Percentiles rank a stretch among this genome's conserved stretches.
phyloP scores from a whole-genome alignment of 139 green algal genomes.

The Chlorella sp. region DNA sequence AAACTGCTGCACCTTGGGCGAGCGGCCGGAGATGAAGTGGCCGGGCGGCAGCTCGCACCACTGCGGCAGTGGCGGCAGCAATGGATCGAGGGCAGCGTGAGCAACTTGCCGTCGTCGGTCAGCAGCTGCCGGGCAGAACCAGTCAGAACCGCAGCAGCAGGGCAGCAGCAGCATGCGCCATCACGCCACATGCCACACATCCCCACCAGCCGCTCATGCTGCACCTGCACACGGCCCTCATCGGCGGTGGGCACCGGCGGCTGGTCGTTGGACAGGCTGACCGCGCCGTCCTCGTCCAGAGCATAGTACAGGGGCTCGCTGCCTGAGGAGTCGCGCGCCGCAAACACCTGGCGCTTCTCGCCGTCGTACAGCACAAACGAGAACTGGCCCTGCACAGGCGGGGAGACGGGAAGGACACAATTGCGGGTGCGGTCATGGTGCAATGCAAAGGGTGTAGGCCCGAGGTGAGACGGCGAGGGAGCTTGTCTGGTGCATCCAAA shows the following conservation, averaged over 20 bases:
- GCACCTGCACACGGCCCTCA: slow-evolving; percentile 14
- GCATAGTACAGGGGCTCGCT: slow-evolving; percentile 64
- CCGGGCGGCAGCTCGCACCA: slow-evolving; percentile 75
- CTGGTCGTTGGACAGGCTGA: slow-evolving; percentile 56
- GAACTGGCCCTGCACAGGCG: slow-evolving; percentile 69
- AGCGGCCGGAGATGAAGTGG: slow-evolving; percentile 60
- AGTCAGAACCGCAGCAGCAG: neutral
- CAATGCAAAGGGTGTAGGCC: neutral
- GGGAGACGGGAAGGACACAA: neutral
- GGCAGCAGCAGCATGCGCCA: too few relatives aligned
- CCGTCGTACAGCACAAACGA: slow-evolving; percentile 76
- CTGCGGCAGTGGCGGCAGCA: slow-evolving; percentile 2
- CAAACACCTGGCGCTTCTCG: slow-evolving; percentile 64
- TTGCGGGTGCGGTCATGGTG: neutral
- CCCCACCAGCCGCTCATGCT: too few relatives aligned
- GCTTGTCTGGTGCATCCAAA: neutral
- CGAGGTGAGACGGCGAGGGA: neutral
- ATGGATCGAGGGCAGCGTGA: neutral
- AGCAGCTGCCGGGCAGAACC: neutral
- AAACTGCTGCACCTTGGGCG: slow-evolving; percentile 70
- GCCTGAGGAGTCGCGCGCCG: slow-evolving; percentile 48
- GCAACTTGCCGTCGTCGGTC: neutral
- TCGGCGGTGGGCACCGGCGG: slow-evolving; percentile 28
- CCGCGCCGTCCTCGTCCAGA: slow-evolving; percentile 50
- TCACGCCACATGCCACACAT: too few relatives aligned